phyloP scores from a whole-genome alignment of 192 early-diverging fungal genomes.

The Linnemannia schmuckeri region DNA sequence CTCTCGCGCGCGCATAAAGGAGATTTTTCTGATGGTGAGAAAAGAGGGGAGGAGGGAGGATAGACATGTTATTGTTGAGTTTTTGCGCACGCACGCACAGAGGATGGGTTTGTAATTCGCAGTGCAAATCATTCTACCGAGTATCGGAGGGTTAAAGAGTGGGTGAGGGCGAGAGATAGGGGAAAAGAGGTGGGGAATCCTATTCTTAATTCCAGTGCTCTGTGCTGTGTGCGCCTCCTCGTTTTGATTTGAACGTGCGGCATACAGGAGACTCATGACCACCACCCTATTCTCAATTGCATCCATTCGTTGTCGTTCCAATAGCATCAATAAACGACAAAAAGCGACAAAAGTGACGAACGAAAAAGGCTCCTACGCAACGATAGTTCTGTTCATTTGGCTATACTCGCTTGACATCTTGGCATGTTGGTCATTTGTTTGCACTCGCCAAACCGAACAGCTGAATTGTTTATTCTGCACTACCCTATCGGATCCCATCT shows the following conservation, averaged over 20 bases:
- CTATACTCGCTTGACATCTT: not conserved
- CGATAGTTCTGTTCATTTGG: not conserved
- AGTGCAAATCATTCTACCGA: slow-evolving; percentile 8
- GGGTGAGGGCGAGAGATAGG: not conserved
- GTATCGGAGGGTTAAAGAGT: not conserved
- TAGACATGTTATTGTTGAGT: not conserved
- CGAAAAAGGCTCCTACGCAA: too few species aligned
- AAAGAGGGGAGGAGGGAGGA: not conserved
- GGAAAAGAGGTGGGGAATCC: not conserved
- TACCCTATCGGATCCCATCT: too few species aligned
- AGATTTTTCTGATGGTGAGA: not conserved
- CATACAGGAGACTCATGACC: too few species aligned
- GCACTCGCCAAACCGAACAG: not conserved
- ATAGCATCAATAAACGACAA: too few species aligned
- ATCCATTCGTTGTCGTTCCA: too few species aligned
- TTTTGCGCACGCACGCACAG: not conserved
- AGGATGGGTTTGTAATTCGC: slow-evolving; percentile 3
- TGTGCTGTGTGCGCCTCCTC: too few species aligned
- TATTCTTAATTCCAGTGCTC: too few species aligned
- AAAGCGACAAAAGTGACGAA: too few species aligned
- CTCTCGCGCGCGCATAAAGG: not conserved
- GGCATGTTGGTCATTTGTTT: not conserved
- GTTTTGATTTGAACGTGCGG: too few species aligned
- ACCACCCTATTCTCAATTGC: too few species aligned
- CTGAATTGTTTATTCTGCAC: not conserved